phyloP scores from a whole-genome alignment of 2,329 filamentous ascomycete species.

The Colletotrichum theobromicola region DNA sequence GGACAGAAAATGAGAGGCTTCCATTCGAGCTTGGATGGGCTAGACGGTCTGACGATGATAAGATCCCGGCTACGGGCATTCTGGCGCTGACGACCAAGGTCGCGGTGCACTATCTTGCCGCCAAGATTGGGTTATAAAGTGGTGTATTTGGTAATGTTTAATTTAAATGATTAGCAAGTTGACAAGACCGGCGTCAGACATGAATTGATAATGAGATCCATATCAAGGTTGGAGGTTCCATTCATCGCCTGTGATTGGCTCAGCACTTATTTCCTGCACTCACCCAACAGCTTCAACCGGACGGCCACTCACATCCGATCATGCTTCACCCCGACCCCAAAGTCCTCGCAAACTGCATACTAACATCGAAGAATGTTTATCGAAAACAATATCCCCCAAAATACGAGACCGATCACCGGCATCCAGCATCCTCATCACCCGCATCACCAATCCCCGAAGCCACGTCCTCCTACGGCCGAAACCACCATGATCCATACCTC shows the following conservation, averaged over 20 bases:
- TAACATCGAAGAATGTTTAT: background rate
- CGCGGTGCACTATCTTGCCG: background rate
- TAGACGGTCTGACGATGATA: conserved; percentile 1
- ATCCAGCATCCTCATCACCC: background rate
- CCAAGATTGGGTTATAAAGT: background rate
- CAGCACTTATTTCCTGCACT: background rate
- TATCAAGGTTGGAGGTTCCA: background rate
- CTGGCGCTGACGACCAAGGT: conserved; percentile 2
- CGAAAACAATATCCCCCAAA: background rate
- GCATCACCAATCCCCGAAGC: background rate
- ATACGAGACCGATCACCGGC: background rate
- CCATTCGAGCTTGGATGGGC: background rate
- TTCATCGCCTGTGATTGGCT: background rate
- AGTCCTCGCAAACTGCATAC: background rate
- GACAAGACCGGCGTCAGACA: background rate
- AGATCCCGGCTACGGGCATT: background rate
- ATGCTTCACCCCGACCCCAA: background rate
- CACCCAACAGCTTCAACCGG: background rate
- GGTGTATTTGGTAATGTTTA: background rate
- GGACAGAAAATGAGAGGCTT: background rate
- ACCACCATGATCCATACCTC: background rate
- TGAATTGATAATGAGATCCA: background rate
- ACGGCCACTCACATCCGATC: background rate
- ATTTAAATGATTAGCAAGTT: background rate
- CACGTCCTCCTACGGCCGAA: background rate